Evolutionary conservation across 2,329 filamentous ascomycete species (phyloP).

Genomic region (Phoma sp.): DNA sequence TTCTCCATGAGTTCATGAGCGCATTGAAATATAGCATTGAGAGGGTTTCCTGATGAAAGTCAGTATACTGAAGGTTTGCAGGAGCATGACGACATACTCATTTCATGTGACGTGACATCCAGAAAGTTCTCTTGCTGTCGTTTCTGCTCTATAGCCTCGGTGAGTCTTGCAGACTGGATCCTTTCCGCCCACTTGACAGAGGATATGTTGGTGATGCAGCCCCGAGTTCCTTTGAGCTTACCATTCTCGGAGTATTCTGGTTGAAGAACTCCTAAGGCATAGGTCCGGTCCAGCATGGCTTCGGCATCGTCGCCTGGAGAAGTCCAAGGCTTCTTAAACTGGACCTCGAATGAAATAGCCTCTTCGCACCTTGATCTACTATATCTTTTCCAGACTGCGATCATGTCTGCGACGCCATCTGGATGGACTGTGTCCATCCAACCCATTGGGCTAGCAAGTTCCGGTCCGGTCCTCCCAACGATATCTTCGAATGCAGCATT

Average conservation of each 20-base stretch:
- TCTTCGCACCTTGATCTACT: constrained; percentile 8
- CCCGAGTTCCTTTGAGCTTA: constrained; percentile 74
- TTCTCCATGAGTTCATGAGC: constrained; percentile 65
- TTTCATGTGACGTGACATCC: constrained; percentile 76
- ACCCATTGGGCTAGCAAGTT: constrained; percentile 71
- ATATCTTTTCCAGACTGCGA: constrained; percentile 1
- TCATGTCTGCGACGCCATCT: constrained; percentile 57
- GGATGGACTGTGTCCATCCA: constrained; percentile 69
- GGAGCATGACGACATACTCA: constrained; percentile 54
- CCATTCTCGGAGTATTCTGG: constrained; percentile 71
- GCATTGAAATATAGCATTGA: constrained; percentile 76
- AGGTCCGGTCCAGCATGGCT: constrained; percentile 66
- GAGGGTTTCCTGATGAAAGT: constrained; percentile 60
- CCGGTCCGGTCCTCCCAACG: constrained; percentile 65
- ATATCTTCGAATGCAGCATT: constrained; percentile 78
- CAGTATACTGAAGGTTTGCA: not conserved
- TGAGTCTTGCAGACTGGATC: constrained; percentile 75
- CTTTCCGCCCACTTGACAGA: constrained; percentile 83
- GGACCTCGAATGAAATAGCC: constrained; percentile 74
- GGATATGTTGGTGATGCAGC: constrained; percentile 85
- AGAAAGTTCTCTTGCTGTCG: constrained; percentile 81
- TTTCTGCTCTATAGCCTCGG: constrained; percentile 81
- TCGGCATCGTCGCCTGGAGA: constrained; percentile 60
- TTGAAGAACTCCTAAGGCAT: constrained; percentile 77
- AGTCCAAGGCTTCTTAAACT: constrained; percentile 70